Evolutionary conservation across 2,329 filamentous ascomycete species (phyloP).

Genomic region (Lasiodiplodia theobromae): DNA sequence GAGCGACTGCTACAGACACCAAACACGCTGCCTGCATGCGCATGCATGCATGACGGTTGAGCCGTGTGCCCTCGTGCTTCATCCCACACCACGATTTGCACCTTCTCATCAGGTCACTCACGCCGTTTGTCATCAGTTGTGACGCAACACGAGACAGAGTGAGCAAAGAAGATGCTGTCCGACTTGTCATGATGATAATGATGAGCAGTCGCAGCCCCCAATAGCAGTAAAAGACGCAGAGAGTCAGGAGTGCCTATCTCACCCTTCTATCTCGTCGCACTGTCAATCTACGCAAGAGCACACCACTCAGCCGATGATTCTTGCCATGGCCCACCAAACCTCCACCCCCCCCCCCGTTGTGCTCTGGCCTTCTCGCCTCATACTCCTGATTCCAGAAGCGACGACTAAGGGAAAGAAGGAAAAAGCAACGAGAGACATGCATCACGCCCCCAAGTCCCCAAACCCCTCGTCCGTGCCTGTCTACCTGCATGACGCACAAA

Average conservation of each 20-base stretch:
- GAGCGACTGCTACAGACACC: neutral
- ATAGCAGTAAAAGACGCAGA: conserved; percentile 26
- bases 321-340: neutral
- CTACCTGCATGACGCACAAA: conserved; percentile 5
- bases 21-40: neutral
- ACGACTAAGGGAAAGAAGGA: neutral
- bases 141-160: neutral
- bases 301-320: neutral
- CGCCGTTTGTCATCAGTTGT: neutral
- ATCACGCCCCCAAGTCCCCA: neutral
- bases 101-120: neutral
- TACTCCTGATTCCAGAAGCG: neutral
- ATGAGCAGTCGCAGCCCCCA: conserved; percentile 1
- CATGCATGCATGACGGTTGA: conserved; percentile 1
- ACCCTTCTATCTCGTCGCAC: conserved; percentile 10
- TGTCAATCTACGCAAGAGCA: conserved; percentile 1
- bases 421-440: conserved; percentile 1
- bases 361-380: neutral
- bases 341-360: neutral
- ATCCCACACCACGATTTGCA: neutral
- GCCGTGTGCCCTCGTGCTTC: neutral
- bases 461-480: neutral
- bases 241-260: conserved; percentile 4
- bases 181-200: conserved; percentile 11
- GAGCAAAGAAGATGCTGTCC: conserved; percentile 1